These are phyloP conservation scores for Skeletonema marinoi DNA, from an alignment of 108 stramenopile species.

Conservation along the genomic window DNA sequence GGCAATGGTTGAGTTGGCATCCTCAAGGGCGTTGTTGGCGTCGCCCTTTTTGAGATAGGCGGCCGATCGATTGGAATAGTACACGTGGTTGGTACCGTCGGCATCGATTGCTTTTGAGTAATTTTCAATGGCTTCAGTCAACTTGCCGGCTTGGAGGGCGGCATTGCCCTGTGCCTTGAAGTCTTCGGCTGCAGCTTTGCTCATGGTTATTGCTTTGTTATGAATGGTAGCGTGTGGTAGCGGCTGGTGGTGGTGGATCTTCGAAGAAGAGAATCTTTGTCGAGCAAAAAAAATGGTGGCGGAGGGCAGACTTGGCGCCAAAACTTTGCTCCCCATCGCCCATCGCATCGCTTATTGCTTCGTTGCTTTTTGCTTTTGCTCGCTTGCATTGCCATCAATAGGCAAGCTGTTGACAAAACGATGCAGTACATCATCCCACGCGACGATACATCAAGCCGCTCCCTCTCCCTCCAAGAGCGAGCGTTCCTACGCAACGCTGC, in stretches of 20 bases:
- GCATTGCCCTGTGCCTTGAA: slow-evolving; percentile 49
- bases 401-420: neutral
- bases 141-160: slow-evolving; percentile 89
- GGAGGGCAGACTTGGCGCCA: neutral
- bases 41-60: slow-evolving; percentile 93
- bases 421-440: slow-evolving; percentile 59
- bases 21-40: slow-evolving; percentile 93
- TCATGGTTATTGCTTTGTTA: slow-evolving; percentile 19
- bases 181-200: slow-evolving; percentile 44
- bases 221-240: neutral
- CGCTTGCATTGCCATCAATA: neutral
- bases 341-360: neutral
- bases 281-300: neutral
- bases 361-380: neutral
- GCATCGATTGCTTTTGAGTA: slow-evolving; percentile 97
- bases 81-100: slow-evolving; percentile 94
- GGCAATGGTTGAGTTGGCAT: slow-evolving; percentile 93
- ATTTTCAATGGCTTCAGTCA: slow-evolving; percentile 90
- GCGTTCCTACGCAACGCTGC: slow-evolving; percentile 72
- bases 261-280: slow-evolving; percentile 16
- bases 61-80: slow-evolving; percentile 96
- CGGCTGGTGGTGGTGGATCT: neutral
- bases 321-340: neutral
- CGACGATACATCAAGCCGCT: slow-evolving; percentile 58
- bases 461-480: slow-evolving; percentile 71